Evolutionary conservation across 2,329 filamentous ascomycete genomes (phyloP).

Genomic region (Capronia coronata): DNA sequence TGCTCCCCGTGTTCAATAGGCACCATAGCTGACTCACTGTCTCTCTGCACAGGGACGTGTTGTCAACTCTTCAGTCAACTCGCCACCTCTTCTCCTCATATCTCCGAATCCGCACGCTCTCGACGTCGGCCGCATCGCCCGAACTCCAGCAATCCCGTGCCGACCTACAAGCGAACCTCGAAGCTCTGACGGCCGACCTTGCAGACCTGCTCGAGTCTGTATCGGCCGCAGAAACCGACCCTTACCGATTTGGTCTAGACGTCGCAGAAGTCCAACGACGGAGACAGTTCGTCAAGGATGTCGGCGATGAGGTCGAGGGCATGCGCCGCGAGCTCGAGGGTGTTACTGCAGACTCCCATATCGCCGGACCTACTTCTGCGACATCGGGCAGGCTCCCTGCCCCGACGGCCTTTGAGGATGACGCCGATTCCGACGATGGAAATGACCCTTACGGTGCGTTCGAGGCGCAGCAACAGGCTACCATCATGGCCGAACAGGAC

Average conservation of each 20-base stretch:
- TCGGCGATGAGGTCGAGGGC: slow-evolving; percentile 78
- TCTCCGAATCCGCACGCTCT: slow-evolving; percentile 85
- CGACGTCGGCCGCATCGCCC: slow-evolving; percentile 63
- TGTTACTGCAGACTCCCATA: slow-evolving; percentile 32
- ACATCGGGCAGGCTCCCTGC: slow-evolving; percentile 17
- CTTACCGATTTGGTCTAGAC: slow-evolving; percentile 78
- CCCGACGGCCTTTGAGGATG: slow-evolving; percentile 23
- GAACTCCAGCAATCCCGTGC: slow-evolving; percentile 57
- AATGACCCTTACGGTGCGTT: slow-evolving; percentile 69
- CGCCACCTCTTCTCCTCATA: slow-evolving; percentile 90
- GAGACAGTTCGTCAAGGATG: slow-evolving; percentile 75
- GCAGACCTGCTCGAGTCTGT: slow-evolving; percentile 83
- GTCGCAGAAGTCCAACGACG: slow-evolving; percentile 74
- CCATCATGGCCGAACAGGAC: slow-evolving; percentile 94
- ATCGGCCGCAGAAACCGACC: slow-evolving; percentile 77
- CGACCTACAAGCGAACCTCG: slow-evolving; percentile 72
- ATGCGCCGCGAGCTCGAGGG: slow-evolving; percentile 78
- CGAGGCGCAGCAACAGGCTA: slow-evolving; percentile 82
- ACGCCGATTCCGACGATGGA: slow-evolving; percentile 42
- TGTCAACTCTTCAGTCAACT: slow-evolving; percentile 70
- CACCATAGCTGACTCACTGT: slow-evolving; percentile 4
- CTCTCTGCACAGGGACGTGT: slow-evolving; percentile 63
- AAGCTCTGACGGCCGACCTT: slow-evolving; percentile 76
- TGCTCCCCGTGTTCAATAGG: background rate
- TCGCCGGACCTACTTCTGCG: slow-evolving; percentile 40